A percentile compares a stretch with the other conserved stretches of the same genome.
Conservation (phyloP, 306 rosid genomes). For the Chamaecrista fasciculata region DNA sequence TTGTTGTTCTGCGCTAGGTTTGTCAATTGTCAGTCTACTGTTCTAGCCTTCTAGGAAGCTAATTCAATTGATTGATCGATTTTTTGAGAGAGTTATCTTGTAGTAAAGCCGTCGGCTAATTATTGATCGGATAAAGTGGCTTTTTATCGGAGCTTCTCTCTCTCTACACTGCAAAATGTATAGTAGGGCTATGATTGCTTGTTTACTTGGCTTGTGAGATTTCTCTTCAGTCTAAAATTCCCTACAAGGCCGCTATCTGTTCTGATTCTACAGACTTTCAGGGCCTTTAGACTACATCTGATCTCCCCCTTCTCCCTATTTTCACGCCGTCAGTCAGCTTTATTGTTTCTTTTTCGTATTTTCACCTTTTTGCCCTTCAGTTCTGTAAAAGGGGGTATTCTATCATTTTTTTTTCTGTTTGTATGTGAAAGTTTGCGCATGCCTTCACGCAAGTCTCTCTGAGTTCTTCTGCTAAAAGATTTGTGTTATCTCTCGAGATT, state of each 20-base stretch:
- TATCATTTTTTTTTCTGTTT: background rate
- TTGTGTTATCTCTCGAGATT: background rate
- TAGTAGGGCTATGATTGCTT: constrained; percentile 13
- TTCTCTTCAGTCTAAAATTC: constrained; percentile 22
- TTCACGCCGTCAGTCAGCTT: constrained; percentile 16
- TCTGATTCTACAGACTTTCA: constrained; percentile 17
- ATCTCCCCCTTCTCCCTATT: background rate
- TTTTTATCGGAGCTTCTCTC: constrained; percentile 10
- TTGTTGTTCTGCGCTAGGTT: background rate
- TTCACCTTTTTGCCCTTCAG: background rate
- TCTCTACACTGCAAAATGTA: constrained; percentile 8
- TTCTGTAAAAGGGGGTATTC: constrained; percentile 1
- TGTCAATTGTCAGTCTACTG: background rate
- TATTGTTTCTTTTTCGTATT: constrained; percentile 12
- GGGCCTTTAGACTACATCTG: background rate
- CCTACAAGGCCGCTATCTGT: constrained; percentile 19
- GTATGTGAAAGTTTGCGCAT: constrained; percentile 8
- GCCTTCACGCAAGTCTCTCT: constrained; percentile 35
- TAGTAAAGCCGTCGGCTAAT: constrained; percentile 8
- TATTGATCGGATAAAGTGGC: constrained; percentile 30
- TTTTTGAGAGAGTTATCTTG: background rate
- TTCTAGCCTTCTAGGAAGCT: background rate
- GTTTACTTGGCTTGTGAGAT: constrained; percentile 22
- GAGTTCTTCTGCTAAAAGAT: background rate
- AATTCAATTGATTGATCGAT: background rate